These are phyloP conservation scores for Hydnomerulius pinastri DNA, from an alignment of 768 basidiomycete genomes.

Conservation along the genomic window DNA sequence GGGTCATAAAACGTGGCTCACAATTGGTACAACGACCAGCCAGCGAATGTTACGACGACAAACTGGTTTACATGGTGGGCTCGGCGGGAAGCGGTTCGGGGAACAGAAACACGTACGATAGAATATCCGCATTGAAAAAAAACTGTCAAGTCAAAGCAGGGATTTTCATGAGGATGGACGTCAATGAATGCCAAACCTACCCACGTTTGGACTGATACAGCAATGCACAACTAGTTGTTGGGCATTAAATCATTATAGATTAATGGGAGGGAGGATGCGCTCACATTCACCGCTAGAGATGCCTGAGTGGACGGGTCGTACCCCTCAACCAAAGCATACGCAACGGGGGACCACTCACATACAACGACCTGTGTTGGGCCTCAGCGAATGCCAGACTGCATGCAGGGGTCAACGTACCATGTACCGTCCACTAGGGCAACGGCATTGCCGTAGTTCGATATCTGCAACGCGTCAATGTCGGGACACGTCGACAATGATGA, in stretches of 20 bases:
- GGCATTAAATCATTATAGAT: not conserved
- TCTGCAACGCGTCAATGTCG: constrained; percentile 23
- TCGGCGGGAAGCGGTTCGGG: not conserved
- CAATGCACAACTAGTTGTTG: constrained; percentile 37
- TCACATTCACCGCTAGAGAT: constrained; percentile 11
- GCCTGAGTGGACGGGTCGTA: not conserved
- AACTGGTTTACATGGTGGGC: constrained; percentile 26
- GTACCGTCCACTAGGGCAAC: constrained; percentile 34
- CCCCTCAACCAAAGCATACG: not conserved
- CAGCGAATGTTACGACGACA: constrained; percentile 32
- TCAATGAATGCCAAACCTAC: constrained; percentile 6
- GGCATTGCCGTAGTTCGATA: constrained; percentile 40
- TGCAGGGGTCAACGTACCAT: constrained; percentile 25
- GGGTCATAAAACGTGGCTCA: not conserved
- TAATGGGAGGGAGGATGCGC: not conserved
- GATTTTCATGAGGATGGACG: not conserved
- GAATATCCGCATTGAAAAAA: constrained; percentile 10
- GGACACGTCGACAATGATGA: not conserved
- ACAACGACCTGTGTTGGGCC: constrained; percentile 6
- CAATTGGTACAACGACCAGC: constrained; percentile 39
- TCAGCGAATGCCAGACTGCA: not conserved
- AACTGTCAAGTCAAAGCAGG: not conserved
- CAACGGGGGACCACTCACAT: constrained; percentile 4
- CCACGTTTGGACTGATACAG: constrained; percentile 45
- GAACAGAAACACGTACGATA: not conserved